Base-by-base conservation (phyloP, 1,284 basidiomycete genomes). In the Cryptococcus sp. region DNA sequence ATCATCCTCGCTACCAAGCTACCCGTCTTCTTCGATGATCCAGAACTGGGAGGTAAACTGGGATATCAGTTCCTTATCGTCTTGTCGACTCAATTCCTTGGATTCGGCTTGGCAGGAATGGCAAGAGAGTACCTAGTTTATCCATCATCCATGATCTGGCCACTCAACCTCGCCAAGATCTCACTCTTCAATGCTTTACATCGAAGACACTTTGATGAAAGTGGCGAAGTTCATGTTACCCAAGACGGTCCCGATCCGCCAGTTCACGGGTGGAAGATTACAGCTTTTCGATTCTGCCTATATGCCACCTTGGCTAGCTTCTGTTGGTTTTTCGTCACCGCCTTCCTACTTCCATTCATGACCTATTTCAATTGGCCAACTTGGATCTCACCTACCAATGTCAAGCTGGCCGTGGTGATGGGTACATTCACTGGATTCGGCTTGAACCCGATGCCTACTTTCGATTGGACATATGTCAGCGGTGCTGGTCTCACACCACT, bases 91-190 rank as follows among this genome's bases (percentile, higher is more conserved):
- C 91, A 97, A 76, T 77, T 96, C 51, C 88, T 90, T 0, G 94
- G 94, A 1, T 91, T 97, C 63, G 87, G 88, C 23, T 79, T 96
- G n/a, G 91, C 93, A 0, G 94, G 94, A 1, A 45, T 74, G 3
- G 56, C 57, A 21, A 55, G 70, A 11, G 64, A 65, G 18, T 69
- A 69, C 31, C 63, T 73, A 13, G 88, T 96, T 0, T 91, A 86
- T 87, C 96, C 96, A 0, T 92, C 93, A 2, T 88, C 87, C 57
- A 92, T 98, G 89, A 87, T 98, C 48, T 98, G 96, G 96, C 96
- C 96, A 0, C 85, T 88, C 70, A 92, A 94, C 68, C 79, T 98
- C 21, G 87, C 96, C 42, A 82, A 83, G 1, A 91, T 91, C 61
- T 94, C 94, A 14, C 78, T 94, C 47, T 80, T 99, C 66, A 99